phyloP scores from a whole-genome alignment of 1,284 basidiomycete genomes.

The Apiotrichum gracile region DNA sequence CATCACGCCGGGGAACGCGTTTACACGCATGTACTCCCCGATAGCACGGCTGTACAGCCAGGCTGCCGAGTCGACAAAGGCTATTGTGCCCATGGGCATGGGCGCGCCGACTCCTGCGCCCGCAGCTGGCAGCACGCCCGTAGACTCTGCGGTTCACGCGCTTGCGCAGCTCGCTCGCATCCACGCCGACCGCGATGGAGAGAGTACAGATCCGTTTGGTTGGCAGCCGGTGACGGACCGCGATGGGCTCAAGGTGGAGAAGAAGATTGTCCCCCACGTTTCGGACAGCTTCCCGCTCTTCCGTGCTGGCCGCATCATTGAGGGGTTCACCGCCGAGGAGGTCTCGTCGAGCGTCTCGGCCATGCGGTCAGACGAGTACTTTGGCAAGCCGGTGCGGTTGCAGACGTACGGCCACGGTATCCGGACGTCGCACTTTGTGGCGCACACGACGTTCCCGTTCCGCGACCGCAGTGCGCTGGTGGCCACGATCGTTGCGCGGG shows the following conservation, averaged over 20 bases:
- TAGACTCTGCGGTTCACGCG: conserved; percentile 75
- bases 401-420: conserved; percentile 77
- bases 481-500: conserved; percentile 66
- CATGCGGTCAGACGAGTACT: conserved; percentile 34
- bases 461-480: conserved; percentile 81
- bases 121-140: conserved; percentile 40
- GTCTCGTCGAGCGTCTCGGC: conserved; percentile 65
- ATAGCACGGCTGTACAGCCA: conserved; percentile 64
- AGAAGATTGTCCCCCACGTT: conserved; percentile 67
- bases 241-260: conserved; percentile 66
- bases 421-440: conserved; percentile 50
- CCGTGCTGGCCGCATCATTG: conserved; percentile 84
- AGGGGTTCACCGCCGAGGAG: conserved; percentile 92
- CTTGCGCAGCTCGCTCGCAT: conserved; percentile 71
- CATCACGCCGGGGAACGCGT: conserved; percentile 13
- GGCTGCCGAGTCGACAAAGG: conserved; percentile 56
- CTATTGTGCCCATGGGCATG: conserved; percentile 35
- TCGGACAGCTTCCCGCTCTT: conserved; percentile 79
- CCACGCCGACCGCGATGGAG: conserved; percentile 56
- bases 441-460: conserved; percentile 80
- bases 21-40: conserved; percentile 47
- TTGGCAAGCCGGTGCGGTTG: conserved; percentile 61
- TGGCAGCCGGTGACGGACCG: conserved; percentile 81
- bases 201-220: conserved; percentile 53
- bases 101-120: conserved; percentile 31